Conservation (phyloP, 1,284 basidiomycete genomes). For the Ustilago bromivora region DNA sequence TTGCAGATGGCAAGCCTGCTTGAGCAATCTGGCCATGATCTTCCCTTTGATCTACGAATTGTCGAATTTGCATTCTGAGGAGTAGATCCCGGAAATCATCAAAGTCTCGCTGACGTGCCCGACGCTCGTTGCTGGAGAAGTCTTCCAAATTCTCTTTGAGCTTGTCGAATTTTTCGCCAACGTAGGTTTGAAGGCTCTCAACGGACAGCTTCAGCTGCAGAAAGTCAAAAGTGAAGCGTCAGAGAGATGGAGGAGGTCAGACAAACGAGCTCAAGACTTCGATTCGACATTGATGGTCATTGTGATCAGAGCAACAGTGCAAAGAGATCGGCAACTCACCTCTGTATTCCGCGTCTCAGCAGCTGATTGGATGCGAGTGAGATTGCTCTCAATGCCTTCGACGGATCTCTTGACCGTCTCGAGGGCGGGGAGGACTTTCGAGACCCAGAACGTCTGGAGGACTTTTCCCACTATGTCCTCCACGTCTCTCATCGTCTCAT, state of each 20-base stretch:
- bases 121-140: neutral
- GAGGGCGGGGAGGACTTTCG: neutral
- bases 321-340: neutral
- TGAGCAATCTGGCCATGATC: neutral
- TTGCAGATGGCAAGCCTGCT: neutral
- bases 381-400: neutral
- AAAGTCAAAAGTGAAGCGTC: neutral
- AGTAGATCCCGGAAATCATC: neutral
- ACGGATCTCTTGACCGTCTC: neutral
- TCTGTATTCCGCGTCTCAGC: neutral
- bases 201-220: neutral
- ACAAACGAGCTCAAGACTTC: neutral
- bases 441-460: neutral
- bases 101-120: neutral
- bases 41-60: neutral
- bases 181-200: neutral
- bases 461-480: neutral
- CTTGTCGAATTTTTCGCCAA: slow-evolving; percentile 1
- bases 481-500: neutral
- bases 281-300: neutral
- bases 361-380: neutral
- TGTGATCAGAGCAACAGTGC: neutral
- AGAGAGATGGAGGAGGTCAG: neutral
- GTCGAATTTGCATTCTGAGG: neutral
- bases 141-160: neutral